Evolutionary conservation across 805 yeast species (phyloP).

Genomic region (Priceomyces carsonii): DNA sequence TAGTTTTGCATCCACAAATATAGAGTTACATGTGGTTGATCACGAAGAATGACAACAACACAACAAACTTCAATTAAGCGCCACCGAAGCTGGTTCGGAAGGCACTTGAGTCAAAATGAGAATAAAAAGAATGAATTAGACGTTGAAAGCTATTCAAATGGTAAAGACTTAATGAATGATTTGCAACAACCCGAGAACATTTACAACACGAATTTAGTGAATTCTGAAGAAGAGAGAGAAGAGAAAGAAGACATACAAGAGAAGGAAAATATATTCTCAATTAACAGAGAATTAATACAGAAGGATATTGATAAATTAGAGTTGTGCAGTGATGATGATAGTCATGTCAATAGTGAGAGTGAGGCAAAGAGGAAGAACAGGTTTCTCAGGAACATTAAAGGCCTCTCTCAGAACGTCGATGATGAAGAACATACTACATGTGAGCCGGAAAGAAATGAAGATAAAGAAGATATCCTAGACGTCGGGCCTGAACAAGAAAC

Average conservation of each 20-base stretch:
- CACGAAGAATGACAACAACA: constrained; percentile 3
- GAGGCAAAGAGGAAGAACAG: not conserved
- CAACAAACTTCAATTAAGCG: constrained; percentile 5
- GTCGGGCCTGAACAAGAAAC: constrained; percentile 6
- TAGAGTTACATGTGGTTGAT: not conserved
- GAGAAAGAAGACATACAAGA: not conserved
- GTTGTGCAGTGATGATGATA: not conserved
- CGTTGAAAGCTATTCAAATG: too few relatives aligned
- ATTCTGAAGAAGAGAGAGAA: not conserved
- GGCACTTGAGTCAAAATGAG: not conserved
- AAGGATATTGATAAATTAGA: constrained; percentile 4
- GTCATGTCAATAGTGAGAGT: not conserved
- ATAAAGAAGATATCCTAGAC: constrained; percentile 8
- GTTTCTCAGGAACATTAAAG: too few relatives aligned
- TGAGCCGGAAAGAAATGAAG: constrained; percentile 3
- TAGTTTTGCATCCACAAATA: constrained; percentile 7
- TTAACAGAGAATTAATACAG: not conserved
- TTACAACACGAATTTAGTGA: not conserved
- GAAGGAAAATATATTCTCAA: not conserved
- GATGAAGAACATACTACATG: not conserved
- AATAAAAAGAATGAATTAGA: too few relatives aligned
- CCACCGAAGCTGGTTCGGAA: constrained; percentile 8
- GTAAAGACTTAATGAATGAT: too few relatives aligned
- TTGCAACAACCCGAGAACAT: too few relatives aligned
- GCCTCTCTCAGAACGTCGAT: too few relatives aligned